Evolutionary conservation across 331 rosid genomes (phyloP).

Genomic region (Acacia concinna): DNA sequence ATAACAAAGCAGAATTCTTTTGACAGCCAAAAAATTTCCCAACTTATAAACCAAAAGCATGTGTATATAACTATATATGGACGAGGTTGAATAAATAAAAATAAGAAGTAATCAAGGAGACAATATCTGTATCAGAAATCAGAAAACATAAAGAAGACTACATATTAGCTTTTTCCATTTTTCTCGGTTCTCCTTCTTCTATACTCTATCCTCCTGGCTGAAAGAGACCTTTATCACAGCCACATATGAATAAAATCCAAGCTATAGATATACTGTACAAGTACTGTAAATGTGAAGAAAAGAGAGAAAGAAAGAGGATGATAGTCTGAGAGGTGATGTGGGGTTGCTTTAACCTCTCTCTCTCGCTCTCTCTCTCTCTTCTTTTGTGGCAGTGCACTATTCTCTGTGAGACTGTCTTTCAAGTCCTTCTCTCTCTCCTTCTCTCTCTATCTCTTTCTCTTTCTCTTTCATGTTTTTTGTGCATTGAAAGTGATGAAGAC

Average conservation of each 20-base stretch:
- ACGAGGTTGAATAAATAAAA: not conserved
- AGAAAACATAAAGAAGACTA: not conserved
- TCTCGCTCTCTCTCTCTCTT: conserved; percentile 35
- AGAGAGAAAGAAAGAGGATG: not conserved
- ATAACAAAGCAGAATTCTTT: conserved; percentile 13
- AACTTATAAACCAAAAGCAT: not conserved
- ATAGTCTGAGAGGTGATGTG: conserved; percentile 20
- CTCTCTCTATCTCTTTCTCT: too few species aligned
- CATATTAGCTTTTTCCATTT: not conserved
- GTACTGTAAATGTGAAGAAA: conserved; percentile 26
- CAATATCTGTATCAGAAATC: not conserved
- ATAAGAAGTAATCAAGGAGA: not conserved
- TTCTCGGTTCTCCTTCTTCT: conserved; percentile 20
- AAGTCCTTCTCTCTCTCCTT: not conserved
- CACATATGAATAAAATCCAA: conserved; percentile 33
- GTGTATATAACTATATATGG: not conserved
- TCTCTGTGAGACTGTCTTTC: conserved; percentile 8
- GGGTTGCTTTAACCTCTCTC: conserved; percentile 19
- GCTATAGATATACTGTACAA: conserved; percentile 19
- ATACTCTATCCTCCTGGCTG: not conserved
- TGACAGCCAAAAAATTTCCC: conserved; percentile 2
- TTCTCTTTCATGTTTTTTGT: not conserved
- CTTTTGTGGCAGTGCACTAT: conserved; percentile 36
- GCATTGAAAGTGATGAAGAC: not conserved
- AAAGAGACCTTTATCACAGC: conserved; percentile 3